Evolutionary conservation across 2,329 filamentous ascomycete species (phyloP), one percentile per base, ranked within the genome.

Genomic region (Penicillium sp.): DNA sequence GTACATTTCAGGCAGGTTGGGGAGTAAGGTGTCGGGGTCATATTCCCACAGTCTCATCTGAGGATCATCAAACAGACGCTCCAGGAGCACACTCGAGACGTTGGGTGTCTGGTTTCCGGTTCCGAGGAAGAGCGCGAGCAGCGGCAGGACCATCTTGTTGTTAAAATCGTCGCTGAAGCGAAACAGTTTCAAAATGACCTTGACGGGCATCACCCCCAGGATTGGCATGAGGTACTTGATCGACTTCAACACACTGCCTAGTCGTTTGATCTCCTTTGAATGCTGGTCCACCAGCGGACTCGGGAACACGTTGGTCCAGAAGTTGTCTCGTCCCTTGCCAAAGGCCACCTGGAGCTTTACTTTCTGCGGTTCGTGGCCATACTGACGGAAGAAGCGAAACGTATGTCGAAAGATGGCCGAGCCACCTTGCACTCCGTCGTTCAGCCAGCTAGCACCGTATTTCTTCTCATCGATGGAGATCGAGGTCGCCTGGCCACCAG

Each of bases 41-140:
- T 81, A 82, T 27, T 79, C 69, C 79, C 79, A 83, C 7, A 83
- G 69, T 51, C 76, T 77, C 73, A 80, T 79, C 46, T 78, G 79
- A 0, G 78, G 77, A 47, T 80, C 77, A 48, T 80, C 70, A 43
- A 81, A 82, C 0, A 84, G 64, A 4, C 79, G 68, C 60, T 83
- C 79, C 4, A 89, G 72, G 32, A 89, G 82, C 25, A 84, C 83
- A 37, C 77, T 79, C 0, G 85, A 81, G 0, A 89, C 84, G 53
- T 87, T 81, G 0, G 84, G 80, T 0, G 85, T 85, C 57, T 86
- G 83, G 55, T 89, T 89, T 1, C 85, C 84, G 0, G 85, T 88
- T 0, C 85, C 85, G 0, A 89, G 72, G 61, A 90, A 88, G 1
- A 89, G 71, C 0, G 85, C 85, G 29, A 88, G 79, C 63, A 89